Evolutionary conservation across 805 yeast species (phyloP).

Genomic region (Lipomyces mesembrius): DNA sequence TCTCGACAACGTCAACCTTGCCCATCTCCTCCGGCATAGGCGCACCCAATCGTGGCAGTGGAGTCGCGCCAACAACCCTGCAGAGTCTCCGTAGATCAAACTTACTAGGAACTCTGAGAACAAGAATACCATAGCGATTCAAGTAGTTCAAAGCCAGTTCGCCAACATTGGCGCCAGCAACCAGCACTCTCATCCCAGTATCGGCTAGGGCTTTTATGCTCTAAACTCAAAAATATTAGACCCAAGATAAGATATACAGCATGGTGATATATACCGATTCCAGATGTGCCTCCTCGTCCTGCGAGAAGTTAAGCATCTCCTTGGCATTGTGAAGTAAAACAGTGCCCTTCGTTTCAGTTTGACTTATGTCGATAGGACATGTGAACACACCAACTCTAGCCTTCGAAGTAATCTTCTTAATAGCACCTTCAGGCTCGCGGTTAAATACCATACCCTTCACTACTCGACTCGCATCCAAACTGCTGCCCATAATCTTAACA

Average conservation of each 20-base stretch:
- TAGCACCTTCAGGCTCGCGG: conserved; percentile 83
- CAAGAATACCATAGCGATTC: conserved; percentile 82
- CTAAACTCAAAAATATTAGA: conserved; percentile 9
- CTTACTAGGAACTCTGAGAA: conserved; percentile 88
- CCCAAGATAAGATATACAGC: background rate
- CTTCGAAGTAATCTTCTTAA: conserved; percentile 63
- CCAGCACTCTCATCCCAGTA: conserved; percentile 82
- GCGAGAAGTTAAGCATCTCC: conserved; percentile 94
- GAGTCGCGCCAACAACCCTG: conserved; percentile 97
- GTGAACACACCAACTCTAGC: conserved; percentile 92
- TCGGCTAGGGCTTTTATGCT: conserved; percentile 80
- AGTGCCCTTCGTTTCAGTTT: conserved; percentile 98
- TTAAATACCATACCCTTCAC: conserved; percentile 98
- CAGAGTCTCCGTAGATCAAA: conserved; percentile 92
- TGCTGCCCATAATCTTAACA: conserved; percentile 94
- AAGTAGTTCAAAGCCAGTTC: conserved; percentile 91
- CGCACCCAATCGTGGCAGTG: conserved; percentile 90
- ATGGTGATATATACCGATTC: conserved; percentile 54
- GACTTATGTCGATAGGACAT: conserved; percentile 90
- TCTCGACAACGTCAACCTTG: conserved; percentile 80
- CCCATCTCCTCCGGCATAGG: conserved; percentile 97
- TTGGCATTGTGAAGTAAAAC: conserved; percentile 93
- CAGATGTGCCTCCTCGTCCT: conserved; percentile 94
- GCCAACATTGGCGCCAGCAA: conserved; percentile 95
- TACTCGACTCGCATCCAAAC: conserved; percentile 73